These are phyloP conservation scores for Pythium biforme DNA, from an alignment of 352 stramenopile species.

Conservation along the genomic window DNA sequence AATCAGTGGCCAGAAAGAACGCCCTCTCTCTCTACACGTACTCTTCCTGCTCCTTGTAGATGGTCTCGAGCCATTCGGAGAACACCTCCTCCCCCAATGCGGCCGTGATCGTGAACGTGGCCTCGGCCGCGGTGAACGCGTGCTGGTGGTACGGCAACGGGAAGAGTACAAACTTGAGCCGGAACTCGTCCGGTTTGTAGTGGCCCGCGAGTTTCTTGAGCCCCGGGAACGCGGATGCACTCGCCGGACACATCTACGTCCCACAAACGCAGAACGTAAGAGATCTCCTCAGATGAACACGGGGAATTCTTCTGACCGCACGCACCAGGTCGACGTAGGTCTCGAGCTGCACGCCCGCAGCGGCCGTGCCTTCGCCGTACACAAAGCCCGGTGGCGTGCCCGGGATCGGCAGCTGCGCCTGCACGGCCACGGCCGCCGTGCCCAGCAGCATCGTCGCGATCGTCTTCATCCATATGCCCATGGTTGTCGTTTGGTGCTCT, in stretches of 20 bases:
- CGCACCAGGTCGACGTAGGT: slow-evolving; percentile 78
- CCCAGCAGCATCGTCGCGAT: slow-evolving; percentile 12
- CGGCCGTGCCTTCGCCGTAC: slow-evolving; percentile 42
- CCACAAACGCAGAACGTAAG: not conserved
- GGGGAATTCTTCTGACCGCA: too few relatives aligned
- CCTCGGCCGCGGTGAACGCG: slow-evolving; percentile 61
- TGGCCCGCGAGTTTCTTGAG: slow-evolving; percentile 56
- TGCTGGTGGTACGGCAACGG: slow-evolving; percentile 79
- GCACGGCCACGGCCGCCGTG: slow-evolving; percentile 11
- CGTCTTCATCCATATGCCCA: slow-evolving; percentile 24
- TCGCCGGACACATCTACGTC: slow-evolving; percentile 67
- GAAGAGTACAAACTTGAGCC: slow-evolving; percentile 73
- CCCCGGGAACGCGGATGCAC: slow-evolving; percentile 62
- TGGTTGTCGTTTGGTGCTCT: not conserved
- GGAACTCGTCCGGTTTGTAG: slow-evolving; percentile 59
- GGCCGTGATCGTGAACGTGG: slow-evolving; percentile 62
- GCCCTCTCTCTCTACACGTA: too few relatives aligned
- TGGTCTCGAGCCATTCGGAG: slow-evolving; percentile 68
- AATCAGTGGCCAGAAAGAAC: too few relatives aligned
- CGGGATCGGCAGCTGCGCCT: slow-evolving; percentile 62
- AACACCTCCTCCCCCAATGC: slow-evolving; percentile 58
- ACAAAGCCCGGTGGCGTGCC: slow-evolving; percentile 63
- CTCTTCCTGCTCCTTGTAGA: slow-evolving; percentile 79
- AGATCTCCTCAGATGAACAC: not conserved
- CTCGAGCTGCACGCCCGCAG: slow-evolving; percentile 76